Evolutionary conservation across 768 basidiomycete genomes (phyloP).

Genomic region (Mycena albidolilacea): DNA sequence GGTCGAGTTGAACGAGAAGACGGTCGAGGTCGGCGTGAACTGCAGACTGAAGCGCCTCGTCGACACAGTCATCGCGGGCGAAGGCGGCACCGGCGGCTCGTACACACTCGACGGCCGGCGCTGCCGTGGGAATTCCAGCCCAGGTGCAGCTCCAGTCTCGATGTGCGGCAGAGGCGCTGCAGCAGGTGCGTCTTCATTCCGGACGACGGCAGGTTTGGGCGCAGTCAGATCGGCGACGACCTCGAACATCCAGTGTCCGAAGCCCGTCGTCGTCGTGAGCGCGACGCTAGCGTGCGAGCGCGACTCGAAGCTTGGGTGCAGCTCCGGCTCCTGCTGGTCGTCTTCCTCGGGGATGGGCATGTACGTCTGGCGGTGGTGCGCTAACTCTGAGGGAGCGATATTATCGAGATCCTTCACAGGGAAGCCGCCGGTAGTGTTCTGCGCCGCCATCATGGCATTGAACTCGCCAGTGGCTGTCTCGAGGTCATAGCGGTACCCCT

Average conservation of each 20-base stretch:
- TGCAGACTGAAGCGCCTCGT: constrained; percentile 71
- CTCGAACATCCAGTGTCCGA: constrained; percentile 91
- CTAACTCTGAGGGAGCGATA: constrained; percentile 43
- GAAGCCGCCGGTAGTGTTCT: constrained; percentile 66
- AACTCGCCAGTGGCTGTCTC: constrained; percentile 70
- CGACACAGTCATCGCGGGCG: constrained; percentile 48
- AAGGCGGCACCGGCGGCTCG: constrained; percentile 38
- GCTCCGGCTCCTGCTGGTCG: constrained; percentile 51
- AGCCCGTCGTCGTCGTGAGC: constrained; percentile 57
- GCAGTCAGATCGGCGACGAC: constrained; percentile 74
- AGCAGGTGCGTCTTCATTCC: constrained; percentile 46
- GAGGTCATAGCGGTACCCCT: constrained; percentile 80
- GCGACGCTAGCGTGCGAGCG: constrained; percentile 49
- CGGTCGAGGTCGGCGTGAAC: constrained; percentile 72
- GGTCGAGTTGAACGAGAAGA: constrained; percentile 44
- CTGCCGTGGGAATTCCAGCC: constrained; percentile 38
- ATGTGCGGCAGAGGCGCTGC: constrained; percentile 36
- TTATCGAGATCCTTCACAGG: constrained; percentile 54
- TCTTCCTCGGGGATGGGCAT: constrained; percentile 65
- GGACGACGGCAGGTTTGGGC: constrained; percentile 41
- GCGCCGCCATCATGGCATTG: constrained; percentile 63
- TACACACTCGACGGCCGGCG: constrained; percentile 59
- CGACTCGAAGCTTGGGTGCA: constrained; percentile 55
- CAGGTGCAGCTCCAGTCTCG: constrained; percentile 39
- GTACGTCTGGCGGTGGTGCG: constrained; percentile 55